Base-by-base conservation (phyloP, 306 rosid species). In the Inga oerstediana region DNA sequence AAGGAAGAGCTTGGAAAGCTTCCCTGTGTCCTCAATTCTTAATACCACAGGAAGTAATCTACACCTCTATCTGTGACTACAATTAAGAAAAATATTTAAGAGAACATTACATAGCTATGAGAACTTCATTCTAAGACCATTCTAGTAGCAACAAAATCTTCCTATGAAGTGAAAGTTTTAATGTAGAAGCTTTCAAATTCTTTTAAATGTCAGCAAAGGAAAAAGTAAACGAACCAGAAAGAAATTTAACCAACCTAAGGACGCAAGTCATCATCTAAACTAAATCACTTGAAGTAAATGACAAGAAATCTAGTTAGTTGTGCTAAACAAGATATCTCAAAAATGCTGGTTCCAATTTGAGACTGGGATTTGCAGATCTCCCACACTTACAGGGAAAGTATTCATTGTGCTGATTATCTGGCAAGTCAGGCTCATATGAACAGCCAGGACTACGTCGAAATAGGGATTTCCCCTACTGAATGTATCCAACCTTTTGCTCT, bases 1-100 rank as follows among this genome's bases (percentile, higher is more conserved):
- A 68, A 48, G 73, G 54, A 75, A 69, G 52, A 82, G 34, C 79
- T 79, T 79, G 76, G 69, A 70, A 62, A 79, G 69, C 59, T 30
- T 41, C 79, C 66, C 75, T n/a, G 44, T 4, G 13, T 15, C 1
- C 8, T 56, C 59, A 27, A 61, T 64, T 64, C 75, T 71, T 46
- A 51, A 62, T 20, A 35, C 17, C 10, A 16, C 64, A 70, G 78
- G 24, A 24, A 51, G 41, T 54, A 76, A 49, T 59, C 71, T 10
- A 52, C 30, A 77, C 12, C 43, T 73, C 27, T 64, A 30, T 85
- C 66, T 7, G 5, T 6, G 24, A 64, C 77, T 48, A 24, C 34
- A 77, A 73, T 43, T 67, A 75, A 69, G 52, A 72, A 66, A 51
- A 10, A 71, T 19, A 58, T 58, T 35, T 3, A 58, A 4, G 70